Percentiles rank a stretch among this genome's conserved stretches.
These are phyloP conservation scores for Moesziomyces antarcticus DNA, from an alignment of 1,284 basidiomycete genomes.

Conservation along the genomic window DNA sequence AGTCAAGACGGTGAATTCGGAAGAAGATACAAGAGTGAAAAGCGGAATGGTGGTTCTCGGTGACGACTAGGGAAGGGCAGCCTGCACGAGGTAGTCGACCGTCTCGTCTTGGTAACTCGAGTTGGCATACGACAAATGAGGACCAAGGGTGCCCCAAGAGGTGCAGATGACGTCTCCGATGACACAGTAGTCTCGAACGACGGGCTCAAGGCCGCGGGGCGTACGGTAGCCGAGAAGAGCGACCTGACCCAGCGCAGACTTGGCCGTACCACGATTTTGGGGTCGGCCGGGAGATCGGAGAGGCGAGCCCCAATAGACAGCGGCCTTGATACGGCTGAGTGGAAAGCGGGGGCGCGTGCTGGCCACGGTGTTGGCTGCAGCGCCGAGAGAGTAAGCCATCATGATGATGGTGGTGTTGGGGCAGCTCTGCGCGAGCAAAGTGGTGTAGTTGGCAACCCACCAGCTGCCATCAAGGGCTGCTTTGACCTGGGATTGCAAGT, in stretches of 20 bases:
- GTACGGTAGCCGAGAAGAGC: slow-evolving; percentile 22
- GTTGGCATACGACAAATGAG: slow-evolving; percentile 25
- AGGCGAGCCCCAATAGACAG: slow-evolving; percentile 20
- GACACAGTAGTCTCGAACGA: slow-evolving; percentile 21
- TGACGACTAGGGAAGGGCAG: slow-evolving; percentile 2
- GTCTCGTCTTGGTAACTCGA: slow-evolving; percentile 17
- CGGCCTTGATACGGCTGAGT: slow-evolving; percentile 6
- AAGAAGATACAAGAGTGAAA: no score
- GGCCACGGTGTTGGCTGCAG: slow-evolving; percentile 18
- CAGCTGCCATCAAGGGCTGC: slow-evolving; percentile 18
- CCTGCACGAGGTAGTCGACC: slow-evolving; percentile 19
- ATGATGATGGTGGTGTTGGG: slow-evolving; percentile 36
- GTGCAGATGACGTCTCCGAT: slow-evolving; percentile 18
- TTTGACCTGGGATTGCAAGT: slow-evolving; percentile 19
- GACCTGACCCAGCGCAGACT: slow-evolving; percentile 16
- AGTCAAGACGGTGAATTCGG: no score
- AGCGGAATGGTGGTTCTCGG: no score
- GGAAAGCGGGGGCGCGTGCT: slow-evolving; percentile 27
- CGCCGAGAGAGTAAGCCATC: slow-evolving; percentile 34
- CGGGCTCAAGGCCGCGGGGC: slow-evolving; percentile 21
- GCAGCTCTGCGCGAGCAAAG: slow-evolving; percentile 23
- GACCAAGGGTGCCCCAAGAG: slow-evolving; percentile 5
- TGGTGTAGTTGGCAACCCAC: slow-evolving; percentile 30
- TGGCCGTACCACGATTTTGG: slow-evolving; percentile 19
- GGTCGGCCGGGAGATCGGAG: slow-evolving; percentile 11